phyloP scores from a whole-genome alignment of 2,329 filamentous ascomycete species.

The Alternaria panax region DNA sequence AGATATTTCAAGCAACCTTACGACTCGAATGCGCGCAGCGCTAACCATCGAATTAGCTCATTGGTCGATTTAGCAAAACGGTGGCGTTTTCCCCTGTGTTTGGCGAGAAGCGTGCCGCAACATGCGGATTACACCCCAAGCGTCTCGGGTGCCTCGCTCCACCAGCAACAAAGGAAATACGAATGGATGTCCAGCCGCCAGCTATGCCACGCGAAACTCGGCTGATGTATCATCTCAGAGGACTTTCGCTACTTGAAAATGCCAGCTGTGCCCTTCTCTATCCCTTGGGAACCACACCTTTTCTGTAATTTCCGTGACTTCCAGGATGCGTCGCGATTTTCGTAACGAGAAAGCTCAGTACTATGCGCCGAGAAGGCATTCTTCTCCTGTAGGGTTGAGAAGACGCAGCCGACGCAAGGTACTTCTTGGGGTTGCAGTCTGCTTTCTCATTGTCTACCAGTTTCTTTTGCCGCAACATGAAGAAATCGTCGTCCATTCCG shows the following conservation, averaged over 20 bases:
- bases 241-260: background rate
- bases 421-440: background rate
- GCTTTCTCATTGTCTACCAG: background rate
- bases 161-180: conserved; percentile 1
- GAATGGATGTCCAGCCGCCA: background rate
- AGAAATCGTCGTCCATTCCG: background rate
- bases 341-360: background rate
- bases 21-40: background rate
- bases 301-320: background rate
- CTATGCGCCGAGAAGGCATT: background rate
- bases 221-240: background rate
- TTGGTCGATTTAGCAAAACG: background rate
- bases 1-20: background rate
- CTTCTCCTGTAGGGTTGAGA: background rate
- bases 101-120: conserved; percentile 1
- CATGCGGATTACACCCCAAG: background rate
- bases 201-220: background rate
- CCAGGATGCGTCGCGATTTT: background rate
- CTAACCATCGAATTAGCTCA: background rate
- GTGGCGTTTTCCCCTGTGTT: conserved; percentile 2
- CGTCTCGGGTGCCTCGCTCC: background rate
- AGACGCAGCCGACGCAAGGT: background rate
- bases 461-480: background rate
- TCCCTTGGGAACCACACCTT: background rate
- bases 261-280: background rate